Evolutionary conservation across 2,329 filamentous ascomycete genomes (phyloP), one percentile per base, ranked within the genome.

Genomic region (Calonectria pteridis): DNA sequence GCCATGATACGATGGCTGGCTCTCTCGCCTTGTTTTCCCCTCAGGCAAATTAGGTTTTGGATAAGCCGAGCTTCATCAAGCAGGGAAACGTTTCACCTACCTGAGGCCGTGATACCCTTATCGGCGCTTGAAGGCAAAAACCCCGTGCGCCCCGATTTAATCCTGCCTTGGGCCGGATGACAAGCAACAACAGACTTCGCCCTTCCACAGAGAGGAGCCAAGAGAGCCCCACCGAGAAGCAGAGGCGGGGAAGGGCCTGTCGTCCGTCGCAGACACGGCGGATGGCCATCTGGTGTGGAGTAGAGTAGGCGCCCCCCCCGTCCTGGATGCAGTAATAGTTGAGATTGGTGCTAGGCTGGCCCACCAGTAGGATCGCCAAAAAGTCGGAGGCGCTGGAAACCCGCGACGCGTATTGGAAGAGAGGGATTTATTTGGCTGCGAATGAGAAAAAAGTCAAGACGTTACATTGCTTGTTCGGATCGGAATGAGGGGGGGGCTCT

Each of bases 141-240:
- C 33, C 55, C 55, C 55, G 55, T 62, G 33, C n/a, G 55, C 55
- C 55, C 55, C 55, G 55, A 40, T 40, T 62, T 62, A 62, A 62
- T 62, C 55, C 35, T 40, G 37, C 55, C 35, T 16, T 62, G 55
- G 33, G n/a, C 55, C 55, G 33, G 55, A 62, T 62, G 55, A 62
- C 55, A 62, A 62, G 55, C 55, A 62, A 62, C 55, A 62, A 62
- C 55, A 62, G 55, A 62, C 55, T 40, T 62, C 26, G 35, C 55
- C 9, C 28, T 33, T 31, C 51, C 9, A 33, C 28, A 55, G 35
- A n/a, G n/a, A n/a, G n/a, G n/a, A 62, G 26, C 23, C 33, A 43
- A 43, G 37, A 43, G 37, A 11, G 55, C 33, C 55, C 55, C 55
- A 62, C 55, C 33, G 20, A 28, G 55, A 28, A 28, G 55, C 43